A percentile compares a stretch with the other conserved stretches of the same genome.
Evolutionary conservation across 352 stramenopile genomes (phyloP).

Genomic region (Phytophthora megakarya): DNA sequence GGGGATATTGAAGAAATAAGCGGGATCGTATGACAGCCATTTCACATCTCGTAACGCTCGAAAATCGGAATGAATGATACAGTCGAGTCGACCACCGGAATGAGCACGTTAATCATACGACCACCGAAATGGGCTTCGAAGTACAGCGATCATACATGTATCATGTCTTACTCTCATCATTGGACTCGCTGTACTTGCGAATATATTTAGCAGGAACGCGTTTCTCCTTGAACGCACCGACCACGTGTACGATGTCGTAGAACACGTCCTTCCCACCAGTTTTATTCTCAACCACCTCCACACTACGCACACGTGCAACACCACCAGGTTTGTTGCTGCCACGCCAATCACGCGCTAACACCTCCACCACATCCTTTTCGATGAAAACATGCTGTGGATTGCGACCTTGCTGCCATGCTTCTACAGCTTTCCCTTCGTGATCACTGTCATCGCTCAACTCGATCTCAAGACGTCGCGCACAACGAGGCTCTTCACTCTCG

Average conservation of each 20-base stretch:
- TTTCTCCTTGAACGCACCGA: conserved; percentile 64
- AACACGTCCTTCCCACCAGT: conserved; percentile 30
- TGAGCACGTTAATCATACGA: not conserved
- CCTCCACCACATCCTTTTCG: conserved; percentile 60
- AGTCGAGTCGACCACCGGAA: not conserved
- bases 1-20: too few species aligned
- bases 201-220: conserved; percentile 61
- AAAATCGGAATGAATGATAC: too few species aligned
- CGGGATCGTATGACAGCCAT: too few species aligned
- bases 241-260: conserved; percentile 75
- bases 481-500: conserved; percentile 33
- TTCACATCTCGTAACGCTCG: too few species aligned
- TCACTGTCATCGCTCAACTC: conserved; percentile 46
- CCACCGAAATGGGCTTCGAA: too few species aligned
- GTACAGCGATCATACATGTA: not conserved
- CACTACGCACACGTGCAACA: conserved; percentile 59
- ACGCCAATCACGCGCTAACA: conserved; percentile 56
- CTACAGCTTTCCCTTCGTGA: conserved; percentile 23
- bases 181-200: conserved; percentile 35
- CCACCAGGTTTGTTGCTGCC: conserved; percentile 76
- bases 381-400: conserved; percentile 41
- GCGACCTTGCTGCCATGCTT: conserved; percentile 21
- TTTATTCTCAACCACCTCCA: conserved; percentile 35
- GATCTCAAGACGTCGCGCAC: conserved; percentile 53
- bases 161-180: conserved; percentile 18